Base-by-base conservation (phyloP, 164 flowering plant genomes). In the Amborella trichopoda region DNA sequence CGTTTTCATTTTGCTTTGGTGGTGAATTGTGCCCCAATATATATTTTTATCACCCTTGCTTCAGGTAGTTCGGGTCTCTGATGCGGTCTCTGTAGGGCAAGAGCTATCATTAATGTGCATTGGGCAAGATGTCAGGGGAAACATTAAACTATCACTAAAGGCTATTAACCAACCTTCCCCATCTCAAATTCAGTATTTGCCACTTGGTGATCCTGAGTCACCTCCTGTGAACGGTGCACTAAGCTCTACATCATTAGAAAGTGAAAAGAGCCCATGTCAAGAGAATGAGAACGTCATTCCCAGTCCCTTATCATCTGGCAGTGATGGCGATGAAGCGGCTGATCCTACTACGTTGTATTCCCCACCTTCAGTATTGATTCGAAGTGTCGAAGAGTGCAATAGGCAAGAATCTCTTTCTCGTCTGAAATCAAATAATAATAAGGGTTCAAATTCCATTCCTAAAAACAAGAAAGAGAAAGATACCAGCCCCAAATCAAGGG, bases 311-410 rank as follows among this genome's bases (percentile, higher is more conserved):
- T 41, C 64, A n/a, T 46, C 23, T 36, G 28, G 32, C 33, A 60
- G 54, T 47, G 22, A 44, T 38, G 63, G 66, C 44, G 56, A 18
- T 26, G n/a, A 40, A 47, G n/a, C n/a, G 41, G 55, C 17, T 9
- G 49, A 23, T n/a, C 33, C 67, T 25, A 18, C 51, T 34, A 30
- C 52, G 22, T 38, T n/a, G 2, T 48, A 64, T 30, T 61, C 64
- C 11, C 11, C 66, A 6, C 73, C 84, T 13, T 48, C 77, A 17
- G 33, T 93, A 52, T 27, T 93, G 16, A 83, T 93, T 50, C 77
- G 96, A 40, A 88, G 94, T 76, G 86, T 77, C 56, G 86, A 58
- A 1, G 99, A 88, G 68, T 88, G 96, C 60, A 95, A 88, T 52
- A 80, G 72, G 63, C 75, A 52, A 49, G 95, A 82, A 62, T 62